These are phyloP conservation scores for Fusarium lyarnte DNA, from an alignment of 2,329 filamentous ascomycete genomes.

Conservation along the genomic window DNA sequence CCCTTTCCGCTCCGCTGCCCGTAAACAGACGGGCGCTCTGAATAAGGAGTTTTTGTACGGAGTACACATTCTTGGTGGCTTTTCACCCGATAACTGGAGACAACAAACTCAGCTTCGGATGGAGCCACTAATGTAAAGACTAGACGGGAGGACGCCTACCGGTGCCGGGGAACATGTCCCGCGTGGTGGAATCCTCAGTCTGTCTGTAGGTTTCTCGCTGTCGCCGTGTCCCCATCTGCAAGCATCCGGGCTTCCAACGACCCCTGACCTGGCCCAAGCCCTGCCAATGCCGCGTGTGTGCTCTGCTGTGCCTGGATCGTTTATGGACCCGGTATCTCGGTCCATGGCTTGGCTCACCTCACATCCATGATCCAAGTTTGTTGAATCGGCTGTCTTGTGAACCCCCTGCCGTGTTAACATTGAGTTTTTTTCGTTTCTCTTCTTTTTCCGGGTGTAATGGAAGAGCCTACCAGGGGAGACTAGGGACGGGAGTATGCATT, in stretches of 20 bases:
- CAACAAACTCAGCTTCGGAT: not conserved
- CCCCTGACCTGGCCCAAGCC: slow-evolving; percentile 13
- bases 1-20: slow-evolving; percentile 1
- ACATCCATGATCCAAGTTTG: slow-evolving; percentile 24
- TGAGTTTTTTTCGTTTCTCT: not conserved
- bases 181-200: slow-evolving; percentile 12
- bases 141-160: slow-evolving; percentile 18
- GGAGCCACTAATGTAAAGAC: slow-evolving; percentile 28
- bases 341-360: slow-evolving; percentile 23
- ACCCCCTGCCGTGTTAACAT: not conserved
- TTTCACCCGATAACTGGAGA: not conserved
- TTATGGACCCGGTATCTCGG: slow-evolving; percentile 26
- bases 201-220: slow-evolving; percentile 14
- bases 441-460: slow-evolving; percentile 2
- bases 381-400: slow-evolving; percentile 1
- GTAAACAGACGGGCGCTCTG: not conserved
- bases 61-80: not conserved
- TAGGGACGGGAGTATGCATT: slow-evolving; percentile 21
- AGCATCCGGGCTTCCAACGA: slow-evolving; percentile 10
- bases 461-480: not conserved
- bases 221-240: slow-evolving; percentile 17
- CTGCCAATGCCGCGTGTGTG: slow-evolving; percentile 32
- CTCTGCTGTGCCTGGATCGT: slow-evolving; percentile 31
- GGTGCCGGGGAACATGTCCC: slow-evolving; percentile 31
- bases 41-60: not conserved